Percentiles rank a stretch among this genome's conserved stretches.
phyloP scores from a whole-genome alignment of 805 yeast genomes.

The Millerozyma miso region DNA sequence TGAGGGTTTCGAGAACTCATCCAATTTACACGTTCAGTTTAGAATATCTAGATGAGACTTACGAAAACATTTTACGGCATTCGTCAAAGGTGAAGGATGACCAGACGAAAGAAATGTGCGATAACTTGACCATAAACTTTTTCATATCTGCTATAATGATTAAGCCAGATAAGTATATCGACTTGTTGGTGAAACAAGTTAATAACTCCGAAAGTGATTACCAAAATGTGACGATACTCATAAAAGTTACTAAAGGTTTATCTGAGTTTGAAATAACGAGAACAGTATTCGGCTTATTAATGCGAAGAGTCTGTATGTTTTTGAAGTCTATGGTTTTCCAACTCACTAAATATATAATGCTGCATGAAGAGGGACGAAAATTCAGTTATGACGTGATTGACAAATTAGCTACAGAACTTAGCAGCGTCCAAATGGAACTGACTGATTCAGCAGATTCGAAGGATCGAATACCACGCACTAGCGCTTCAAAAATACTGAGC shows the following conservation, averaged over 20 bases:
- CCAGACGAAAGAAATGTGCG: conserved; percentile 14
- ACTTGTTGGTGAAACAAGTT: conserved; percentile 19
- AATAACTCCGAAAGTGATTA: conserved; percentile 19
- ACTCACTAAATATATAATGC: neutral
- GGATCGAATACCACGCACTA: neutral
- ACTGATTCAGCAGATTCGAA: neutral
- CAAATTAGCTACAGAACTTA: neutral
- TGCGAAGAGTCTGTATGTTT: conserved; percentile 19
- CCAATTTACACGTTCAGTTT: conserved; percentile 27
- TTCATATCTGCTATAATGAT: conserved; percentile 33
- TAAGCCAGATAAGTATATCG: conserved; percentile 28
- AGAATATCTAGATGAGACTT: conserved; percentile 29
- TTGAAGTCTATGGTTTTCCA: conserved; percentile 20
- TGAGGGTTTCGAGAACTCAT: conserved; percentile 14
- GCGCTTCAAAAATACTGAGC: neutral
- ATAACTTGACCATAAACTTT: conserved; percentile 22
- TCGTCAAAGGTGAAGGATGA: conserved; percentile 11
- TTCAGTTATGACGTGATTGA: neutral
- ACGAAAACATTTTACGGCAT: conserved; percentile 16
- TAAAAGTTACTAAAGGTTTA: conserved; percentile 28
- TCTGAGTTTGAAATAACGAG: conserved; percentile 21
- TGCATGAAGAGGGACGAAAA: neutral
- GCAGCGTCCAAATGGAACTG: neutral
- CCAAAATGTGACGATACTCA: conserved; percentile 19
- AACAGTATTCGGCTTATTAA: conserved; percentile 17